Conservation (phyloP, 192 early-diverging fungal genomes). For the Chytriomyces sp. region DNA sequence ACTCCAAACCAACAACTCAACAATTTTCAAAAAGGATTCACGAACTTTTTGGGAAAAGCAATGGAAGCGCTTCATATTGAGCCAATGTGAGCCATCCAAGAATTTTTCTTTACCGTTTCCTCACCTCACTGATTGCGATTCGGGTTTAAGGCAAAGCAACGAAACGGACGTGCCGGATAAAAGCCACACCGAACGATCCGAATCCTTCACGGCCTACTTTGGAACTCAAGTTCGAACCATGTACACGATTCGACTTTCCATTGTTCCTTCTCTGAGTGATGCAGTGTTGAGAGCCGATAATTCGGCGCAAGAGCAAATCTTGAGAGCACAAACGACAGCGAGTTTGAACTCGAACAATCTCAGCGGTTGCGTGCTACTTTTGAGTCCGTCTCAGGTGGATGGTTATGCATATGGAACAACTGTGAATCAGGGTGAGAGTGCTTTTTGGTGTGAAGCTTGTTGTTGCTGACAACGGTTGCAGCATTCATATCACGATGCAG, state of each 20-base stretch:
- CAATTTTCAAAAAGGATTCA: conserved; percentile 43
- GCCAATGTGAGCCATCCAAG: not conserved
- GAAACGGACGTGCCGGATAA: too few species aligned
- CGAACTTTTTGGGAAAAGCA: conserved; percentile 60
- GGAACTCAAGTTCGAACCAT: conserved; percentile 79
- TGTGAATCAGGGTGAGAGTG: conserved; percentile 58
- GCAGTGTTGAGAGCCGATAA: conserved; percentile 53
- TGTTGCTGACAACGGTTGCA: conserved; percentile 4
- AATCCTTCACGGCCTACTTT: conserved; percentile 73
- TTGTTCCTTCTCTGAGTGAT: conserved; percentile 34
- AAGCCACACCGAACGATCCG: conserved; percentile 50
- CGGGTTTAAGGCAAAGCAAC: not conserved
- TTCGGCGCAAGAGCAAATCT: conserved; percentile 59
- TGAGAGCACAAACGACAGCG: conserved; percentile 69
- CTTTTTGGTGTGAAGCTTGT: conserved; percentile 8
- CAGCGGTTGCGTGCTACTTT: conserved; percentile 62
- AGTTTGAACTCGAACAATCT: conserved; percentile 68
- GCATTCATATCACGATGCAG: conserved; percentile 67
- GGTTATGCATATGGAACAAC: conserved; percentile 58
- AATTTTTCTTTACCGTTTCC: too few species aligned
- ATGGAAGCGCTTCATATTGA: conserved; percentile 35
- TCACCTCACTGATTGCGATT: too few species aligned
- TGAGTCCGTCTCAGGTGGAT: conserved; percentile 56
- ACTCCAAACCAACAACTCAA: conserved; percentile 8
- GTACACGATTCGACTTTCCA: conserved; percentile 69